phyloP scores from a whole-genome alignment of 2,329 filamentous ascomycete species.

The Sarocladium strictum region DNA sequence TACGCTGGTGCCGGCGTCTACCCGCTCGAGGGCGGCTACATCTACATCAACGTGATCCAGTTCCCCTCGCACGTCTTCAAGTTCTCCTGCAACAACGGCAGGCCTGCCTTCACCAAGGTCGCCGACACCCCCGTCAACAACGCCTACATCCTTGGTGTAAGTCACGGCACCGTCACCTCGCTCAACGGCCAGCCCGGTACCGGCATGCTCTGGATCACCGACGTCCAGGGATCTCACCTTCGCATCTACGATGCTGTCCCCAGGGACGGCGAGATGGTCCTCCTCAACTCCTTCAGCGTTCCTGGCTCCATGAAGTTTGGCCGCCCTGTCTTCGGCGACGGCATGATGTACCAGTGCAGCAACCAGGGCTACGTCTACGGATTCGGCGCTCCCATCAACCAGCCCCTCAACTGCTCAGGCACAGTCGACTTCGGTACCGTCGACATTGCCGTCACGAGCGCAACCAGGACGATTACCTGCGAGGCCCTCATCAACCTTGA shows the following conservation, averaged over 20 bases:
- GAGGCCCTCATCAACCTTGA: constrained; percentile 37
- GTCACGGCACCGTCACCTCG: constrained; percentile 51
- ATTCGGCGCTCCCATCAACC: constrained; percentile 49
- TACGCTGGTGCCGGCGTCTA: constrained; percentile 42
- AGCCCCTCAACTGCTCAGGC: constrained; percentile 47
- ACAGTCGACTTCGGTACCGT: constrained; percentile 40
- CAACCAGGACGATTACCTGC: constrained; percentile 35
- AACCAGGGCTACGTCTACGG: constrained; percentile 45
- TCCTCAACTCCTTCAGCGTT: constrained; percentile 46
- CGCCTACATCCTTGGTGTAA: constrained; percentile 47
- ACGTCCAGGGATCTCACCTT: constrained; percentile 47
- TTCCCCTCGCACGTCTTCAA: constrained; percentile 52
- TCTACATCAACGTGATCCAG: constrained; percentile 46
- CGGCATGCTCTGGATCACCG: constrained; percentile 50
- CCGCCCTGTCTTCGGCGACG: constrained; percentile 51
- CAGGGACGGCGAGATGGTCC: constrained; percentile 35
- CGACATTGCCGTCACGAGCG: constrained; percentile 30
- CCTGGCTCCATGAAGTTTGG: constrained; percentile 50
- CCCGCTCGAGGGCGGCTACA: constrained; percentile 41
- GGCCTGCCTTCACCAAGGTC: constrained; percentile 48
- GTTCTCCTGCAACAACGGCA: constrained; percentile 45
- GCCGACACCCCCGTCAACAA: constrained; percentile 43
- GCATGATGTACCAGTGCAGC: constrained; percentile 48
- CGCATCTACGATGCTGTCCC: constrained; percentile 48
- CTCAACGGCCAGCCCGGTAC: constrained; percentile 47